A percentile compares a stretch with the other conserved stretches of the same genome.
Evolutionary conservation across 164 flowering plant species (phyloP).

Genomic region (Santalum album): DNA sequence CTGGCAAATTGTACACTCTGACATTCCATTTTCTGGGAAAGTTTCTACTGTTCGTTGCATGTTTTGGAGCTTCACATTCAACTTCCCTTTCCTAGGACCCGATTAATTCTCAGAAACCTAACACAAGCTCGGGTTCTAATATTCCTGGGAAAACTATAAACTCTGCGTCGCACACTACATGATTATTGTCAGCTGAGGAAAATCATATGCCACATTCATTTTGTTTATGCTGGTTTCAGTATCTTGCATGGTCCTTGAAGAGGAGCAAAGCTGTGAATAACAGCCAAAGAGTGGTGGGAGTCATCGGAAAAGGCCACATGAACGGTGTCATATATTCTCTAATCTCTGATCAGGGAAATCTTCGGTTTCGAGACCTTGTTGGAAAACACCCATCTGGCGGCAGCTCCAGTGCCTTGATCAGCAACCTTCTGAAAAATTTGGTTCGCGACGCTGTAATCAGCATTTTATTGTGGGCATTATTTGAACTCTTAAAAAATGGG

Average conservation of each 20-base stretch:
- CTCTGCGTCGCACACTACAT: too few species aligned
- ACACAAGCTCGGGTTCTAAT: too few species aligned
- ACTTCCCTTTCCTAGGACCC: too few species aligned
- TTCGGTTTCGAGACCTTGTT: constrained; percentile 70
- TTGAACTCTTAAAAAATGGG: constrained; percentile 37
- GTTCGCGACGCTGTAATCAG: constrained; percentile 70
- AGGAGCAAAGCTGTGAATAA: constrained; percentile 86
- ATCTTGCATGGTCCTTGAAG: constrained; percentile 89
- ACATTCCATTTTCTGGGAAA: neutral
- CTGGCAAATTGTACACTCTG: neutral
- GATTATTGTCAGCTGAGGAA: neutral
- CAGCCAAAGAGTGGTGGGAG: constrained; percentile 74
- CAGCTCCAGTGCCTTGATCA: constrained; percentile 33
- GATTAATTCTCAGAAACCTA: too few species aligned
- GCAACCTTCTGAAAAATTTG: constrained; percentile 36
- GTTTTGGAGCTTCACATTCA: too few species aligned
- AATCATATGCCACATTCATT: neutral
- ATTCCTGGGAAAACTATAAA: too few species aligned
- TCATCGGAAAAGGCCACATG: constrained; percentile 90
- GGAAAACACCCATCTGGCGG: constrained; percentile 32
- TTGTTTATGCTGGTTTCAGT: constrained; percentile 30
- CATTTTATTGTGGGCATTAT: constrained; percentile 47
- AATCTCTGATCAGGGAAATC: constrained; percentile 64
- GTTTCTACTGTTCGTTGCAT: too few species aligned
- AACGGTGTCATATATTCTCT: constrained; percentile 89